phyloP scores from a whole-genome alignment of 2,329 filamentous ascomycete species.

The Anisogramma anomala region DNA sequence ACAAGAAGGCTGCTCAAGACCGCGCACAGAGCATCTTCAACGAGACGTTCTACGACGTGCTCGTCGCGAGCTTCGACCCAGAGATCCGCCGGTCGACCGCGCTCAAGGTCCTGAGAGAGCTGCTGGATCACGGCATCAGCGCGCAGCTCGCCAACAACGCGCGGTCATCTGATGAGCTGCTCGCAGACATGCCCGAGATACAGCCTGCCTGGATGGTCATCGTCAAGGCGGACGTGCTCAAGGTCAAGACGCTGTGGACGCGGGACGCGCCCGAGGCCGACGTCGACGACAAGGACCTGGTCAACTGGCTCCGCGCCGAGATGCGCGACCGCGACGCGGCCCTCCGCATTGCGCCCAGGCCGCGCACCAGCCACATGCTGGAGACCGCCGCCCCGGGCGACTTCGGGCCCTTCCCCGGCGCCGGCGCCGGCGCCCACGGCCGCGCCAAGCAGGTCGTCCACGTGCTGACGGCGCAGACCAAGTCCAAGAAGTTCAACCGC shows the following conservation, averaged over 20 bases:
- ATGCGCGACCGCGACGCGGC: constrained; percentile 64
- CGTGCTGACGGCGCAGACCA: constrained; percentile 71
- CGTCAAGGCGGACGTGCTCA: constrained; percentile 69
- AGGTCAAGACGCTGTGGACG: constrained; percentile 65
- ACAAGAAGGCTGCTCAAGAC: constrained; percentile 56
- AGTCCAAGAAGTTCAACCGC: constrained; percentile 85
- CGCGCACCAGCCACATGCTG: neutral
- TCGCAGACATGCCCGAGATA: constrained; percentile 65
- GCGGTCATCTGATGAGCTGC: constrained; percentile 66
- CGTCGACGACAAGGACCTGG: constrained; percentile 58
- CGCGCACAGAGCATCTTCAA: constrained; percentile 50
- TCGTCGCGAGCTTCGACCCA: constrained; percentile 79
- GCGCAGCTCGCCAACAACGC: constrained; percentile 78
- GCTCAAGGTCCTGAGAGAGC: constrained; percentile 61
- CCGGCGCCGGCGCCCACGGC: constrained; percentile 18
- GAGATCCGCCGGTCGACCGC: constrained; percentile 64
- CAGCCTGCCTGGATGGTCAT: constrained; percentile 79
- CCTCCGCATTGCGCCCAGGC: constrained; percentile 25
- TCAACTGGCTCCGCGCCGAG: constrained; percentile 71
- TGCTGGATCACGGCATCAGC: constrained; percentile 77
- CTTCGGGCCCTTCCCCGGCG: constrained; percentile 19
- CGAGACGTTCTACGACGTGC: constrained; percentile 66
- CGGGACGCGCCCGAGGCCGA: constrained; percentile 69
- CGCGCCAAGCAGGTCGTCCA: constrained; percentile 59
- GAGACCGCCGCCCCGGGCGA: constrained; percentile 6